Evolutionary conservation across 345 rosid genomes (phyloP).

Genomic region (Alliaria petiolata): DNA sequence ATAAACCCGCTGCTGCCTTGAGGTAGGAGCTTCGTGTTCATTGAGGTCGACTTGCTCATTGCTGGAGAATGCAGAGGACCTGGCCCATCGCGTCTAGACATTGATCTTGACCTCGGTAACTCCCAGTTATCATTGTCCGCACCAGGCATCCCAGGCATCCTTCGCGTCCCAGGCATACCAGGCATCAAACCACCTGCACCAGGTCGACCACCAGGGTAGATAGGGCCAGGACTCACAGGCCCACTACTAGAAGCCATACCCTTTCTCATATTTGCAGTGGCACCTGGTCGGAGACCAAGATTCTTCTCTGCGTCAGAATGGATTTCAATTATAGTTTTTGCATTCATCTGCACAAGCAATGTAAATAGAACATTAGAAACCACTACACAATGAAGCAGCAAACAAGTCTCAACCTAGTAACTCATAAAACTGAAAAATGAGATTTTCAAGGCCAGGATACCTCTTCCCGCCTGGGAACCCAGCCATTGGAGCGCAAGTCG

Average conservation of each 20-base stretch:
- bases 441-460: constrained; percentile 22
- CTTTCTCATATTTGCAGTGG: constrained; percentile 71
- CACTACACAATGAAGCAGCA: neutral
- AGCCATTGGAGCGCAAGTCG: constrained; percentile 51
- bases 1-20: constrained; percentile 70
- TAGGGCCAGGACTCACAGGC: constrained; percentile 50
- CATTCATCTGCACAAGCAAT: constrained; percentile 59
- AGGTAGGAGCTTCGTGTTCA: constrained; percentile 65
- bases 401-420: constrained; percentile 3
- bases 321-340: constrained; percentile 83
- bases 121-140: constrained; percentile 84
- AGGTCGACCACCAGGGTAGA: constrained; percentile 66
- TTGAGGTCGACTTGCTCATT: constrained; percentile 45
- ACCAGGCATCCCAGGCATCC: constrained; percentile 97
- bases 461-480: constrained; percentile 82
- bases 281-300: constrained; percentile 87
- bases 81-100: constrained; percentile 74
- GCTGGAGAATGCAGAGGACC: constrained; percentile 45
- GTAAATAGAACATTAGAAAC: neutral
- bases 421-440: neutral
- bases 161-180: constrained; percentile 90
- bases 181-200: constrained; percentile 98
- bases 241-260: constrained; percentile 48
- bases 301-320: constrained; percentile 91
- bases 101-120: constrained; percentile 55